Percentiles rank a stretch among this genome's conserved stretches.
Conservation (phyloP, 2,329 filamentous ascomycete genomes). For the Trichoderma atrobrunneum region DNA sequence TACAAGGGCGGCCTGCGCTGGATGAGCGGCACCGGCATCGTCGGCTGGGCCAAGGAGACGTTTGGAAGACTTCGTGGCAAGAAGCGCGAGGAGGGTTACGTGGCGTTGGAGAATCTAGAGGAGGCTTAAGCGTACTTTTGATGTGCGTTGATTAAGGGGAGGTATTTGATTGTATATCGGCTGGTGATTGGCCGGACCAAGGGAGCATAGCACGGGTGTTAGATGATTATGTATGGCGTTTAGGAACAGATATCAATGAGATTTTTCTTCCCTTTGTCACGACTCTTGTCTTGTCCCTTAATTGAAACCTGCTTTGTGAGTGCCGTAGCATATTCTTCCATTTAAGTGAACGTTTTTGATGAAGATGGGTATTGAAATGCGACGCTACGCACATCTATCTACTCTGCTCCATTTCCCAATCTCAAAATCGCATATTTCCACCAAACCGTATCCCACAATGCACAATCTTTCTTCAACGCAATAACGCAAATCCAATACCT, state of each 20-base stretch:
- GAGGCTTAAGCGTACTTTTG: constrained; percentile 34
- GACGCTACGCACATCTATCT: background rate
- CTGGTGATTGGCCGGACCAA: background rate
- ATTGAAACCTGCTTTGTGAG: background rate
- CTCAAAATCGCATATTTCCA: background rate
- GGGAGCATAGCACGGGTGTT: constrained; percentile 15
- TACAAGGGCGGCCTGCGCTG: constrained; percentile 49
- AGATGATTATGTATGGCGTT: constrained; percentile 7
- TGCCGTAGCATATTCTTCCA: background rate
- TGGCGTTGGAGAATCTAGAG: constrained; percentile 56
- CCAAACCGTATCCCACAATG: background rate
- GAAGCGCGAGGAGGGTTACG: constrained; percentile 55
- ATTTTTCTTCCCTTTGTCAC: background rate
- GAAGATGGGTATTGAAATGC: background rate
- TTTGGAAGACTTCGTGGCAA: constrained; percentile 36
- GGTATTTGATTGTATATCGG: background rate
- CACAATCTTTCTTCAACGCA: background rate
- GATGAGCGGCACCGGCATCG: constrained; percentile 42
- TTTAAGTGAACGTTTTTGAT: background rate
- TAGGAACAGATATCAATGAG: background rate
- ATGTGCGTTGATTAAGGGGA: background rate
- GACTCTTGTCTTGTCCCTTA: background rate
- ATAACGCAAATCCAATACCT: background rate
- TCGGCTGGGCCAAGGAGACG: constrained; percentile 43
- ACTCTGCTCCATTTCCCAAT: background rate